phyloP scores from a whole-genome alignment of 441 rosid species.

The Macaranga tanarius region DNA sequence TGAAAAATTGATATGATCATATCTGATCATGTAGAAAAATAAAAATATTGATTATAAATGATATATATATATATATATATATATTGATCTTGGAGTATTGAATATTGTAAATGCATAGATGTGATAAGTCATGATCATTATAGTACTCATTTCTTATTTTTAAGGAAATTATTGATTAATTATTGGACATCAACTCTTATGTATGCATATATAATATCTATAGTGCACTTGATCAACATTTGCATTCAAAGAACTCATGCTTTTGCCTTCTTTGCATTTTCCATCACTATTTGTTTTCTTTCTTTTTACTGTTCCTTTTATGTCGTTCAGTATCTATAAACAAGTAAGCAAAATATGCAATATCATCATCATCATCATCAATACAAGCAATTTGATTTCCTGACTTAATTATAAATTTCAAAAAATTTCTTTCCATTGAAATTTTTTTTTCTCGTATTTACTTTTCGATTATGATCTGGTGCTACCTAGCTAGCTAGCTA shows the following conservation, averaged over 20 bases:
- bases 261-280: not conserved
- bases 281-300: too few relatives aligned
- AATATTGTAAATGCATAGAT: too few relatives aligned
- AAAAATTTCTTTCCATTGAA: not conserved
- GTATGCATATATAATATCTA: not conserved
- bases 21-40: conserved; percentile 23
- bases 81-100: not conserved
- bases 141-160: conserved; percentile 5
- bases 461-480: too few relatives aligned
- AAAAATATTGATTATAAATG: conserved; percentile 7
- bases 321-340: not conserved
- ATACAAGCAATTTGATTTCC: too few relatives aligned
- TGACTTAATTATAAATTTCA: too few relatives aligned
- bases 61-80: not conserved
- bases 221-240: not conserved
- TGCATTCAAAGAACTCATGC: not conserved
- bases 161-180: not conserved
- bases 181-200: not conserved
- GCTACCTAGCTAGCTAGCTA: too few relatives aligned
- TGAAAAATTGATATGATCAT: not conserved
- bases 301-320: too few relatives aligned
- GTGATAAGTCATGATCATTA: not conserved
- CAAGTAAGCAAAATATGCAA: not conserved
- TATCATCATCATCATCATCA: not conserved
- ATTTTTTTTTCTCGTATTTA: too few relatives aligned